Conservation (phyloP, 2,329 filamentous ascomycete genomes). For the Aspergillus pseudotamarii region DNA sequence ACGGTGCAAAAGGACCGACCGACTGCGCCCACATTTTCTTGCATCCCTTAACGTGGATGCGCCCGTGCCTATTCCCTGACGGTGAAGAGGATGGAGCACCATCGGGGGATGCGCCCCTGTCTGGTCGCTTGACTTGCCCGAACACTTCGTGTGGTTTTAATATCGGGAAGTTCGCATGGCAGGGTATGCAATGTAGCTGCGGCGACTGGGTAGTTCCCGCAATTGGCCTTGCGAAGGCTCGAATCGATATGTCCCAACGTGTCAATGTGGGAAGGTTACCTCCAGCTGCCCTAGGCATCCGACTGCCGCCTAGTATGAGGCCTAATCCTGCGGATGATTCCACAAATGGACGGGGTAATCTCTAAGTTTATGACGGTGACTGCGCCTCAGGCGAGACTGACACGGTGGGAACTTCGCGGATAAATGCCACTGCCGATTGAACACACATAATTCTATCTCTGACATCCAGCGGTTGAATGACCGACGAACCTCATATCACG, state of each 20-base stretch:
- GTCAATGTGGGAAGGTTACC: constrained; percentile 25
- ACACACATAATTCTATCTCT: background rate
- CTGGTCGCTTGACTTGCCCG: constrained; percentile 83
- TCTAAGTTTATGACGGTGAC: constrained; percentile 9
- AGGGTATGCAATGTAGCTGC: constrained; percentile 90
- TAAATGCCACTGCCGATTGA: background rate
- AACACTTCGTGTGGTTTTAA: constrained; percentile 75
- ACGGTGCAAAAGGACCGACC: constrained; percentile 25
- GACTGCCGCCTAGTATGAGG: constrained; percentile 44
- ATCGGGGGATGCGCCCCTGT: constrained; percentile 72
- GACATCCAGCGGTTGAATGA: background rate
- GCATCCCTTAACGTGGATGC: constrained; percentile 95
- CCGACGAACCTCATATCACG: background rate
- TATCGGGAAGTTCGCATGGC: constrained; percentile 94
- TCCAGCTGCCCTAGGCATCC: constrained; percentile 37
- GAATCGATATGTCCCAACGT: constrained; percentile 72
- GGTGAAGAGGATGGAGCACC: constrained; percentile 23
- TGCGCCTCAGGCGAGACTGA: background rate
- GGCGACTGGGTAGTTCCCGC: constrained; percentile 87
- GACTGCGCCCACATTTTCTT: constrained; percentile 85
- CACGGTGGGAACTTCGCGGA: background rate
- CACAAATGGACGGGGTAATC: constrained; percentile 16
- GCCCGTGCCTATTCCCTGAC: constrained; percentile 64
- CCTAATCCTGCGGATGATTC: constrained; percentile 12
- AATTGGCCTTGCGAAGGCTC: constrained; percentile 80